Conservation (phyloP, 768 basidiomycete species). For the Melanogaster broomeanus region DNA sequence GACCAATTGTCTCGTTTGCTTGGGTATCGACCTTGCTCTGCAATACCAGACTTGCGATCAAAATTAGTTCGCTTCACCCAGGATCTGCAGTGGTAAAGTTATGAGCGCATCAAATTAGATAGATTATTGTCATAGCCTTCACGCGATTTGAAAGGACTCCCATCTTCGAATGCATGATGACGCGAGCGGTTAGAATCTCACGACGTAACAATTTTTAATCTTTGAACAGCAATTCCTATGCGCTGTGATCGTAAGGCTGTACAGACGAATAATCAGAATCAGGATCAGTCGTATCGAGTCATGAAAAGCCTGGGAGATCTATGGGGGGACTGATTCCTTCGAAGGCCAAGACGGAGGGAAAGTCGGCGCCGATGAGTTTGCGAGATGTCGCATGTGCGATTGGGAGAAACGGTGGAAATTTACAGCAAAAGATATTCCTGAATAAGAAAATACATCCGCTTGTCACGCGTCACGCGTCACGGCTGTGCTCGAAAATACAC, state of each 20-base stretch:
- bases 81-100: background rate
- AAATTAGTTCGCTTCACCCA: background rate
- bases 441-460: too few relatives aligned
- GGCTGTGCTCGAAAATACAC: too few relatives aligned
- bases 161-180: too few relatives aligned
- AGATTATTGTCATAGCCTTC: background rate
- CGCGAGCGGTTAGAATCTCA: background rate
- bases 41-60: background rate
- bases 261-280: background rate
- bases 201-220: background rate
- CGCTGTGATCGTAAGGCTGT: background rate
- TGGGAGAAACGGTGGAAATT: too few relatives aligned
- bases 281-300: background rate
- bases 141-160: background rate
- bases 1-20: background rate
- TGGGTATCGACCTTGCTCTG: too few relatives aligned
- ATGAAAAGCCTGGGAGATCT: background rate
- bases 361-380: constrained; percentile 20
- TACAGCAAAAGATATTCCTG: background rate
- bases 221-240: background rate
- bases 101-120: background rate
- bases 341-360: constrained; percentile 2
- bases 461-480: too few relatives aligned
- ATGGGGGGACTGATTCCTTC: background rate
- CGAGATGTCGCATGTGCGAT: constrained; percentile 3